These are phyloP conservation scores for Peronospora farinosa DNA, from an alignment of 352 stramenopile genomes.

Conservation along the genomic window DNA sequence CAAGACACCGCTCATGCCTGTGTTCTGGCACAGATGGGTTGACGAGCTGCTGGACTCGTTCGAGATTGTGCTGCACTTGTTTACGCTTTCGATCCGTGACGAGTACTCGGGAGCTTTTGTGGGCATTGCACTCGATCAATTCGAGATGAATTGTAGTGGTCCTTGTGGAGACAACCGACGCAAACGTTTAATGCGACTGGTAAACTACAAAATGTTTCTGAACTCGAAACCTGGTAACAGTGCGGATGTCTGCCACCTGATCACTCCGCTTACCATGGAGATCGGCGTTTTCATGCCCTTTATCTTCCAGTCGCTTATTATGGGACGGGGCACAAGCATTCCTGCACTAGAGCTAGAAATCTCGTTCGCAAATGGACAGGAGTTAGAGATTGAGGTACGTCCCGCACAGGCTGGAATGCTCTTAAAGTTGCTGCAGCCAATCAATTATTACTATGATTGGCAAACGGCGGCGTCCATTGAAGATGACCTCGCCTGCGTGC, in stretches of 20 bases:
- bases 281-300: constrained; percentile 58
- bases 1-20: constrained; percentile 22
- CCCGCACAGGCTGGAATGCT: constrained; percentile 59
- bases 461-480: constrained; percentile 41
- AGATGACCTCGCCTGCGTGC: constrained; percentile 58
- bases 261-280: constrained; percentile 48
- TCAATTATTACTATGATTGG: constrained; percentile 70
- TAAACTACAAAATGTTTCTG: constrained; percentile 65
- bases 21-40: constrained; percentile 51
- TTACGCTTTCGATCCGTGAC: constrained; percentile 55
- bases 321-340: constrained; percentile 32
- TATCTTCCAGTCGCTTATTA: constrained; percentile 59
- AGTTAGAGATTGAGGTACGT: constrained; percentile 48
- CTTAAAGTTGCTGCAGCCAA: constrained; percentile 45
- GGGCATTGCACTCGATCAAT: constrained; percentile 51
- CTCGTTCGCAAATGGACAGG: constrained; percentile 27
- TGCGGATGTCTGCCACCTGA: constrained; percentile 38
- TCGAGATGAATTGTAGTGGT: constrained; percentile 45
- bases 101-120: constrained; percentile 48
- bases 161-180: constrained; percentile 25
- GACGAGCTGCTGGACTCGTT: constrained; percentile 74
- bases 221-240: constrained; percentile 37
- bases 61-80: constrained; percentile 38
- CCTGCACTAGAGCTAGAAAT: constrained; percentile 53
- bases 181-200: constrained; percentile 45